A percentile compares a stretch with the other conserved stretches of the same genome.
phyloP scores from a whole-genome alignment of 2,329 filamentous ascomycete genomes.

The Fusarium temperatum region DNA sequence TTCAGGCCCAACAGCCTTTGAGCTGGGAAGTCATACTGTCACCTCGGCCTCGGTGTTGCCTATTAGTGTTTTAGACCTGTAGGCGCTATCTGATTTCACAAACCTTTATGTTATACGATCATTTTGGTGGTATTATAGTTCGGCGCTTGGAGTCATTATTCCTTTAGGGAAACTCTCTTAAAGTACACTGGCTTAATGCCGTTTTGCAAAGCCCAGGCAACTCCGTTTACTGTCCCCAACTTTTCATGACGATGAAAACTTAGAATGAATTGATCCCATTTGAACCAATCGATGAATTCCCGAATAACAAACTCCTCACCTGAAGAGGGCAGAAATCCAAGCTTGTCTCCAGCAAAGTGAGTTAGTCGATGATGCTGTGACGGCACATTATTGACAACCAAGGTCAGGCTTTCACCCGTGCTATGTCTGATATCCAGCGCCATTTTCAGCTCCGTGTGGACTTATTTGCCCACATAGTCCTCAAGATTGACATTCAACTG shows the following conservation, averaged over 20 bases:
- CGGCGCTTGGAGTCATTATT: rapidly evolving
- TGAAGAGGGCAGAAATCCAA: neutral
- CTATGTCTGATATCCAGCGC: neutral
- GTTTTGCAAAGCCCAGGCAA: neutral
- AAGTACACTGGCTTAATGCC: neutral
- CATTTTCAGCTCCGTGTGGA: neutral
- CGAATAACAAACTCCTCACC: neutral
- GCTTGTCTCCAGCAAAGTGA: neutral
- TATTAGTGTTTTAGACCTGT: neutral
- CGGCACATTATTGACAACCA: neutral
- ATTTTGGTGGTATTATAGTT: no score
- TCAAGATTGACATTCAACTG: rapidly evolving
- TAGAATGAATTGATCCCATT: neutral
- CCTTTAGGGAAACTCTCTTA: rapidly evolving
- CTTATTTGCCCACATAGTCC: neutral
- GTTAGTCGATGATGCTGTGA: neutral
- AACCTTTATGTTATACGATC: no score
- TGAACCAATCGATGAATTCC: neutral
- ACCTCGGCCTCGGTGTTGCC: neutral
- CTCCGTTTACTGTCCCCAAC: rapidly evolving
- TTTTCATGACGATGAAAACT: rapidly evolving
- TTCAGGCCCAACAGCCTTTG: neutral
- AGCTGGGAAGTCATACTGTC: neutral
- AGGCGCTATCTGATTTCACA: neutral
- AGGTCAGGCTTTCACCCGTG: rapidly evolving